Evolutionary conservation across 805 yeast genomes (phyloP).

Genomic region (Jamesozyma hellenica): DNA sequence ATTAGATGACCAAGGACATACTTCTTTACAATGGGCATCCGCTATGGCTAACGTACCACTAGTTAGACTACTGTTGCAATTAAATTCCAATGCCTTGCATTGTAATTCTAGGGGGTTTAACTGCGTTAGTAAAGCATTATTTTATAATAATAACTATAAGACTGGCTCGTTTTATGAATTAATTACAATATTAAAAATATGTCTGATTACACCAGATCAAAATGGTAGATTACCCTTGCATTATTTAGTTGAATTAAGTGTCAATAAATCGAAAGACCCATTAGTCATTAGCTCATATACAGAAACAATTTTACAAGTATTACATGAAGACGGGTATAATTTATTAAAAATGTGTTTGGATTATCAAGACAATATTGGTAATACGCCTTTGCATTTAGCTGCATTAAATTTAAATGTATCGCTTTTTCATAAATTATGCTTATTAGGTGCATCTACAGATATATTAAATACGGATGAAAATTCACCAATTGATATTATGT

Average conservation of each 20-base stretch:
- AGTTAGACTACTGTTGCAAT: constrained; percentile 43
- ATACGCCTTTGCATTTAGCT: constrained; percentile 78
- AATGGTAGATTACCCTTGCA: constrained; percentile 68
- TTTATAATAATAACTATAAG: constrained; percentile 65
- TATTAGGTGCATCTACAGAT: constrained; percentile 27
- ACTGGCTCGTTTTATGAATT: constrained; percentile 49
- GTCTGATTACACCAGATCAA: constrained; percentile 61
- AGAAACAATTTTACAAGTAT: constrained; percentile 37
- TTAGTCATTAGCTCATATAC: constrained; percentile 48
- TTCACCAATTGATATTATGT: constrained; percentile 23
- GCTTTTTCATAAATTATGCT: constrained; percentile 23
- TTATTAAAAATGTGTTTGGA: constrained; percentile 51
- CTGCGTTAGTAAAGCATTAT: constrained; percentile 56
- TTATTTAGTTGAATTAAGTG: constrained; percentile 47
- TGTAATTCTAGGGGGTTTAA: constrained; percentile 54
- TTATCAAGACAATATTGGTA: constrained; percentile 74
- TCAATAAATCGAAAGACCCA: constrained; percentile 39
- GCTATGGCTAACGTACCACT: constrained; percentile 60
- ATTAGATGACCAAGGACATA: constrained; percentile 73
- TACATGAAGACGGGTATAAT: constrained; percentile 32
- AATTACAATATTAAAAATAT: constrained; percentile 48
- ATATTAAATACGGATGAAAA: constrained; percentile 22
- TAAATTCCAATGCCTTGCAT: constrained; percentile 52
- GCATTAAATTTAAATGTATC: constrained; percentile 29
- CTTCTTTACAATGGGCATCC: constrained; percentile 79